phyloP scores from a whole-genome alignment of 139 green algal genomes.

The Penium margaritaceum region DNA sequence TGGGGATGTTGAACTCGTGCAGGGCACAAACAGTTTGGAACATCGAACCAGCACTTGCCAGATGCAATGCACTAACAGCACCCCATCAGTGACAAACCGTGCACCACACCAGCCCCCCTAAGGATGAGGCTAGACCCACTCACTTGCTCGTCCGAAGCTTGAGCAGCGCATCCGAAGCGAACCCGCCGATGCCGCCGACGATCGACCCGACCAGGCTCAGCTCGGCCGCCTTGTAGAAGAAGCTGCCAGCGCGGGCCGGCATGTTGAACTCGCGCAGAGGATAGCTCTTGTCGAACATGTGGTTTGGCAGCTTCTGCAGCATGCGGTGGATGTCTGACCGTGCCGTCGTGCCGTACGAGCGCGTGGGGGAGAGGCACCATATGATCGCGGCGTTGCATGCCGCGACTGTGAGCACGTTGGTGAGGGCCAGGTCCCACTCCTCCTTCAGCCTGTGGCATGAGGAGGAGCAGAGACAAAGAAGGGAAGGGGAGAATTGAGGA shows the following conservation, averaged over 20 bases:
- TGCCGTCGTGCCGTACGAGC: slow-evolving; percentile 63
- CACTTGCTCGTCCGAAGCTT: too few relatives aligned
- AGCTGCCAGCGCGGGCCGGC: slow-evolving; percentile 55
- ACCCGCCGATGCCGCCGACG: slow-evolving; percentile 47
- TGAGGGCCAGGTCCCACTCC: slow-evolving; percentile 80
- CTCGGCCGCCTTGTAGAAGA: slow-evolving; percentile 76
- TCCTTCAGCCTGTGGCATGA: slow-evolving; percentile 50
- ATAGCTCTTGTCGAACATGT: slow-evolving; percentile 73
- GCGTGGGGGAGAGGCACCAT: slow-evolving; percentile 76
- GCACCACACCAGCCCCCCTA: too few relatives aligned
- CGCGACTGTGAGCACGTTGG: slow-evolving; percentile 75
- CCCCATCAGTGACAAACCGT: too few relatives aligned
- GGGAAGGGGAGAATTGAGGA: not conserved
- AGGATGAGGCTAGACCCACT: too few relatives aligned
- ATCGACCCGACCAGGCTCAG: slow-evolving; percentile 74
- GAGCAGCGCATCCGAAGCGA: slow-evolving; percentile 6
- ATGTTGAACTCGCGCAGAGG: slow-evolving; percentile 71
- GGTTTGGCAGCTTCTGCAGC: slow-evolving; percentile 65
- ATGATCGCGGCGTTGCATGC: slow-evolving; percentile 74
- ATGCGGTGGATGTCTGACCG: slow-evolving; percentile 78
- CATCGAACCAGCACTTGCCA: too few relatives aligned
- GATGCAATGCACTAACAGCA: too few relatives aligned
- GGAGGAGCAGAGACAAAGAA: not conserved
- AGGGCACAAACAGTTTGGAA: too few relatives aligned
- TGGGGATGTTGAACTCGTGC: too few relatives aligned